Evolutionary conservation across 441 rosid genomes (phyloP), one percentile per base, ranked within the genome.

Genomic region (Euphorbia neoarborescens): DNA sequence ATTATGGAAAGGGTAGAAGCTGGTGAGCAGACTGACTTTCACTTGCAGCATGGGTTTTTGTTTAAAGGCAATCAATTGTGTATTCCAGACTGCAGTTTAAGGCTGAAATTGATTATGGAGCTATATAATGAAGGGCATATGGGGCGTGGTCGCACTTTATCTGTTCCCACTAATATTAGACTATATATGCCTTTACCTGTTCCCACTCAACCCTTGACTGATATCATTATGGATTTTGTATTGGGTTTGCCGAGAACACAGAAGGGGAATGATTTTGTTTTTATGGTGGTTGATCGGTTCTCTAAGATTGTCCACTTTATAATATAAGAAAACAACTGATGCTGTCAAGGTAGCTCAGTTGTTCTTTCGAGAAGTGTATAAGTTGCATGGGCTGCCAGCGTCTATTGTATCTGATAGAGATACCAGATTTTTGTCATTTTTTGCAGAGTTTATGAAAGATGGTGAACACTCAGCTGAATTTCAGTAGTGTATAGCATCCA

Each of bases 401-500:
- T 5, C 40, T 61, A 50, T 32, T 30, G n/a, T 38, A 7, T 35
- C 38, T 34, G 14, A 0, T 28, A 13, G 50, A 54, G 65, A 72
- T 51, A 73, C 34, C 1, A 4, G 17, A 4, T 73, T 66, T 22
- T 46, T 73, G 50, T 32, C 76, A 57, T 6, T 73, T 58, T 32
- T 73, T 53, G 53, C 4, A 9, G 1, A 14, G n/a, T 38, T 1
- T 74, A 0, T 74, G 44, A 35, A 60, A 25, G 10, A 1, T 37
- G 6, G 10, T 37, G 9, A 37, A 37, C 7, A 37, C 40, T 10
- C 40, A 37, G 6, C 10, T 37, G 10, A 37, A 37, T 8, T 37
- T 37, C 40, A 37, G 40, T 37, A 37, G 40, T 37, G 40, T 10
- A 5, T 8, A 37, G 4, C 40, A 37, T 10, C 40, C 6, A 1